A percentile compares a stretch with the other conserved stretches of the same genome.
phyloP scores from a whole-genome alignment of 1,284 basidiomycete genomes.

The Takashimella koratensis region DNA sequence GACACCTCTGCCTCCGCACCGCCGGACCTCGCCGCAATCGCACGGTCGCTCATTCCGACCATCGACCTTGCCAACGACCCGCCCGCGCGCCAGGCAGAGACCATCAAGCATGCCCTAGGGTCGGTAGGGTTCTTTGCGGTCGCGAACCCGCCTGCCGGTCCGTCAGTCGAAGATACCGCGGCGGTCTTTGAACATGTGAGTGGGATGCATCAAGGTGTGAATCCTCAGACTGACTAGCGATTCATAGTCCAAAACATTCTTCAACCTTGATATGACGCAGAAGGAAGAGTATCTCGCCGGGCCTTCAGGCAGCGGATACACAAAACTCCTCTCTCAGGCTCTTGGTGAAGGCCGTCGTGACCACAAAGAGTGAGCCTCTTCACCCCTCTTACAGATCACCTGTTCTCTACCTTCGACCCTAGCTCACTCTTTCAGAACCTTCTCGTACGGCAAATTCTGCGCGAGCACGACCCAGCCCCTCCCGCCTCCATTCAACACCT shows the following conservation, averaged over 20 bases:
- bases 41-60: conserved; percentile 13
- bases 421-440: conserved; percentile 12
- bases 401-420: background rate
- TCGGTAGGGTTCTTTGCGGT: conserved; percentile 22
- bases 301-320: conserved; percentile 18
- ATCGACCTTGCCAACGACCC: conserved; percentile 20
- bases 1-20: too few species aligned
- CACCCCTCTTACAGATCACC: background rate
- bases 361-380: conserved; percentile 20
- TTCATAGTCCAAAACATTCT: conserved; percentile 16
- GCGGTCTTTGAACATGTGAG: conserved; percentile 19
- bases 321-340: conserved; percentile 18
- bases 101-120: conserved; percentile 17
- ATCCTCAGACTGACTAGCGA: too few species aligned
- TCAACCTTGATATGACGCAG: conserved; percentile 11
- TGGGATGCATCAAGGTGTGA: too few species aligned
- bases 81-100: conserved; percentile 15
- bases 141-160: conserved; percentile 9
- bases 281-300: conserved; percentile 19
- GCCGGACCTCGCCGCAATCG: background rate
- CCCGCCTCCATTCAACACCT: conserved; percentile 13
- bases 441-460: conserved; percentile 21
- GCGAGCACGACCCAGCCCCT: conserved; percentile 12
- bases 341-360: conserved; percentile 21
- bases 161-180: conserved; percentile 6